A percentile compares a stretch with the other conserved stretches of the same genome.
phyloP scores from a whole-genome alignment of 2,329 filamentous ascomycete species.

The Blastomyces gilchristii region DNA sequence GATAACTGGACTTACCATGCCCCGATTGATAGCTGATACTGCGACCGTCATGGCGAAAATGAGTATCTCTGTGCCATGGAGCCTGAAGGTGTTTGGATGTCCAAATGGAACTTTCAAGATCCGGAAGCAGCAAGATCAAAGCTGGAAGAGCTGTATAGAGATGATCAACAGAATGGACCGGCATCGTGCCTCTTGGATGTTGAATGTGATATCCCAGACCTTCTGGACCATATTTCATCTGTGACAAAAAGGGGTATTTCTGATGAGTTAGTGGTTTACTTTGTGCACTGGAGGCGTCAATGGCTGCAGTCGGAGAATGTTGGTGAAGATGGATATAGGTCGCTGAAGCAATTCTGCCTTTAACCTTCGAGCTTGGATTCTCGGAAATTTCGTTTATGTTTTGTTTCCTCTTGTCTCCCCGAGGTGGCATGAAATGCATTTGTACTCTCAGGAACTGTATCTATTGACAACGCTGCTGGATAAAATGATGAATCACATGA shows the following conservation, averaged over 20 bases:
- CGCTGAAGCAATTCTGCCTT: background rate
- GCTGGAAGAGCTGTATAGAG: background rate
- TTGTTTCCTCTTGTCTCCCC: background rate
- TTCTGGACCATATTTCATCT: background rate
- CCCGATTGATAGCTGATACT: background rate
- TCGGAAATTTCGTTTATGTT: background rate
- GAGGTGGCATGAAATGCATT: background rate
- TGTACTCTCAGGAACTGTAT: background rate
- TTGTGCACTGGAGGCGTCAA: background rate
- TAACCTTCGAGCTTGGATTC: background rate
- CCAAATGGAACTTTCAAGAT: background rate
- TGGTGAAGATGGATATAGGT: background rate
- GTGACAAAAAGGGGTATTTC: background rate
- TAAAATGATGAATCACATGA: background rate
- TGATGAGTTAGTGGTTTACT: background rate
- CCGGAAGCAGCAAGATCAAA: slow-evolving; percentile 1
- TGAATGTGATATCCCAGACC: background rate
- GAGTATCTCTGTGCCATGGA: slow-evolving; percentile 2
- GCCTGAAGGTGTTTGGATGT: background rate
- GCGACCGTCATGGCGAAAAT: background rate
- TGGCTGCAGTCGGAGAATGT: background rate
- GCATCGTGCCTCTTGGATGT: background rate
- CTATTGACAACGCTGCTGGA: background rate
- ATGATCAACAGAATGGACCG: background rate
- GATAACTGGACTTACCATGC: background rate